These are phyloP conservation scores for Aspergillus awamori DNA, from an alignment of 2,329 filamentous ascomycete species.

Conservation along the genomic window DNA sequence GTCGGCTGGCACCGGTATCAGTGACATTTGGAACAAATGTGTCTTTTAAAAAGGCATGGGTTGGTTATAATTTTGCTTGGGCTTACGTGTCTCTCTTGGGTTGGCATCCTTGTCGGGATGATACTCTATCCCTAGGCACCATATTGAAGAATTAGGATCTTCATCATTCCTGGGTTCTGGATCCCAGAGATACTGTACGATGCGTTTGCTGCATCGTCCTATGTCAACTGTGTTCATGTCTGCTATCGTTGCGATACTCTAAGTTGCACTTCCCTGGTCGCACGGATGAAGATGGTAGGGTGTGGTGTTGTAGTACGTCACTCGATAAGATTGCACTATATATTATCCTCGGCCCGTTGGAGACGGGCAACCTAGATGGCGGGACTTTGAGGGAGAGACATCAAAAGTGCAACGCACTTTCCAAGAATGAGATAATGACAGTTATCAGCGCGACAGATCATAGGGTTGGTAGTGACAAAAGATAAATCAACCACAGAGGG, in stretches of 20 bases:
- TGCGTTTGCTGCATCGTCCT: slow-evolving; percentile 74
- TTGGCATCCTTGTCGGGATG: slow-evolving; percentile 24
- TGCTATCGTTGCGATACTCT: neutral
- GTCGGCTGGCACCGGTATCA: neutral
- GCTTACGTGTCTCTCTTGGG: slow-evolving; percentile 11
- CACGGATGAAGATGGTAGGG: neutral
- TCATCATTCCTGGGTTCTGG: slow-evolving; percentile 82
- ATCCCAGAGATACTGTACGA: slow-evolving; percentile 92
- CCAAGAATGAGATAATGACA: neutral
- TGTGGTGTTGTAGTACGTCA: neutral
- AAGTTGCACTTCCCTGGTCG: neutral
- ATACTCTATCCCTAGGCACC: slow-evolving; percentile 75
- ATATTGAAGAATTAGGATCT: slow-evolving; percentile 69
- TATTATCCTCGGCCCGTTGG: neutral
- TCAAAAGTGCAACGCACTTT: neutral
- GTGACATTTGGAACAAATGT: neutral
- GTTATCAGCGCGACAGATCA: neutral
- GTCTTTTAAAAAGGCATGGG: neutral
- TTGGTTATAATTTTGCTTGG: neutral
- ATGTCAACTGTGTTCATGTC: slow-evolving; percentile 71
- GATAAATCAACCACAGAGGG: neutral
- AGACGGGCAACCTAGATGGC: neutral
- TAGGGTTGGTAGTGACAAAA: neutral
- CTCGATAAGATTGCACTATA: neutral
- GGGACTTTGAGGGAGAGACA: neutral